Base-by-base conservation (phyloP, 805 yeast genomes). In the Cyberlindnera euphorbiae region DNA sequence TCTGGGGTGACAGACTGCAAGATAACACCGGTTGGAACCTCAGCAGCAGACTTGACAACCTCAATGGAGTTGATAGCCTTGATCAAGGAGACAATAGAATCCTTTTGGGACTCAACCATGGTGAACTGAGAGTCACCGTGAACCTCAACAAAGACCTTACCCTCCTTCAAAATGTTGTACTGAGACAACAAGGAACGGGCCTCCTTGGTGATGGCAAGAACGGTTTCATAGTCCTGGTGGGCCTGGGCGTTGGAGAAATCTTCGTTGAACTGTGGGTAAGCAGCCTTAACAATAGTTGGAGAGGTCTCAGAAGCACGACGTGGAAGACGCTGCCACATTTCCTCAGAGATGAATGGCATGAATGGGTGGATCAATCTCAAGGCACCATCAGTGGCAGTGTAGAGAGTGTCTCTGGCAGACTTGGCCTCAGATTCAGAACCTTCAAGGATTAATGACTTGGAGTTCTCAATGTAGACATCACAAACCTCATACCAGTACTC, bases 241-340 rank as follows among this genome's bases (percentile, higher is more conserved):
- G 96, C 76, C 48, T 72, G 69, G 18, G 54, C 67, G 52, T 89
- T 78, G 58, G 76, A 78, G 44, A 76, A 84, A 36, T 74, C 75
- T 36, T 66, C 52, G 35, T 67, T 66, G 61, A 68, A 81, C 37
- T 63, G 73, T 39, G 98, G 98, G 69, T 79, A 93, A 33, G 69
- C 51, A 28, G 96, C 95, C 57, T 77, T 76, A 34, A 79, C 79
- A 59, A 93, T 87, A 15, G 96, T 73, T 34, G 62, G 67, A 18
- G 87, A 69, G 16, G 64, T 63, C 53, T 85, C 96, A 36, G 78
- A 66, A 7, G 76, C 73, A 59, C 96, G 79, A 56, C 83, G 82
- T 53, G 97, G 97, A 56, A 93, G 69, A 66, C 97, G 85, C 70
- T 93, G 98, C 97, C 97, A 93, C 85, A 93, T 77, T 71, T 93